Base-by-base conservation (phyloP, 129 eudicot genomes). In the Ambrosia trifida region DNA sequence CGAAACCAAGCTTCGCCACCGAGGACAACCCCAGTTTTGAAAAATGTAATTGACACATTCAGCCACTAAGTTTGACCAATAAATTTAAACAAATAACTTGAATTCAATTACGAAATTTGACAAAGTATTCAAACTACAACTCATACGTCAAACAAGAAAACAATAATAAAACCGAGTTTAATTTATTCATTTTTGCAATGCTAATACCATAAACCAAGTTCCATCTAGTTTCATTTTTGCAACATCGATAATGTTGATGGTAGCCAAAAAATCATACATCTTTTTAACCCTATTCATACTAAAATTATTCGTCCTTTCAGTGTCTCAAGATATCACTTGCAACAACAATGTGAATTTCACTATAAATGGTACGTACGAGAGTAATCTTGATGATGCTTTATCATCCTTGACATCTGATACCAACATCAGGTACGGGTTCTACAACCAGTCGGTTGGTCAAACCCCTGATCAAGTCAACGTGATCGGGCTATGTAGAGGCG, bases 401-500 rank as follows among this genome's bases (percentile, higher is more conserved):
- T 36, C 58, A 1, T 74, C 81, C 16, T 45, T 83, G 7, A 36
- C 78, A n/a, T 20, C 67, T 10, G 60, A 66, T 50, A 58, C 79
- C 8, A 24, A 5, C 69, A 57, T 20, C 61, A 63, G 18, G 13
- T 57, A 62, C 41, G 83, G 85, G 20, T 84, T 76, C 68, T 80
- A 72, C 50, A 81, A 65, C 40, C 41, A 4, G 8, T 64, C 83
- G 0, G 13, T 59, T 30, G 89, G 89, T 68, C 62, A 76, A 11
- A 64, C 20, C 36, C 50, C 63, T 1, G 30, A 83, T 31, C 72
- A 35, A 76, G 88, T 71, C 50, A 80, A 86, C n/a, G 86, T 36
- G 18, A 46, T 61, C 5, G 89, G 78, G 3, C 51, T 86, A 17
- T 86, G 92, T 70, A 71, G 86, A 69, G 88, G 86, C 3, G 92